Conservation (phyloP, 2,329 filamentous ascomycete species). For the Plectosphaerella sp. region DNA sequence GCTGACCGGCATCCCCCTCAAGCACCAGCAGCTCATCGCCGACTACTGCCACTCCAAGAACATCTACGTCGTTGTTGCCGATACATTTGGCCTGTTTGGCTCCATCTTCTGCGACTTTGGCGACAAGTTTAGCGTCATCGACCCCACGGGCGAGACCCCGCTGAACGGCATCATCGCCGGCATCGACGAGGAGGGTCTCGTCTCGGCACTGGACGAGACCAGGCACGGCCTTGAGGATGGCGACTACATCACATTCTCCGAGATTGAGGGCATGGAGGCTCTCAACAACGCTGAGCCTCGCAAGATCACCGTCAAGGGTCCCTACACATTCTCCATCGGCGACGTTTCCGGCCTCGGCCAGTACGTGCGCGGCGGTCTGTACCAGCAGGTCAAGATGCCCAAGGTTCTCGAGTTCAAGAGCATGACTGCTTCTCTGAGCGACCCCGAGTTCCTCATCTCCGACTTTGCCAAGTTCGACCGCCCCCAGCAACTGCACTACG, state of each 20-base stretch:
- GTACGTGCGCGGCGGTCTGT: constrained; percentile 86
- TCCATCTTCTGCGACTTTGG: constrained; percentile 97
- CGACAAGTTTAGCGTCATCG: constrained; percentile 84
- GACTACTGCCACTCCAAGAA: constrained; percentile 94
- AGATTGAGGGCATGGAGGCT: constrained; percentile 86
- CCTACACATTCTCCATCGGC: constrained; percentile 96
- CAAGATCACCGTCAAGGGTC: constrained; percentile 90
- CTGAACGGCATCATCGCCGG: constrained; percentile 83
- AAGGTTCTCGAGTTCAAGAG: constrained; percentile 87
- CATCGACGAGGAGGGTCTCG: constrained; percentile 84
- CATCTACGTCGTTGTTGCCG: constrained; percentile 83
- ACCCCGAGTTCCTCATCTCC: constrained; percentile 84
- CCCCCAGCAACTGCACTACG: constrained; percentile 85
- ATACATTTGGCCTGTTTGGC: constrained; percentile 92
- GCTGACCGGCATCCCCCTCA: constrained; percentile 76
- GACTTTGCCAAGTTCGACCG: constrained; percentile 98
- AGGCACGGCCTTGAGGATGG: constrained; percentile 94
- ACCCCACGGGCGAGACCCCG: constrained; percentile 85
- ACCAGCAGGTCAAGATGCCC: constrained; percentile 97
- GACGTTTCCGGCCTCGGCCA: constrained; percentile 83
- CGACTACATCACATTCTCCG: constrained; percentile 91
- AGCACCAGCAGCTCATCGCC: constrained; percentile 76
- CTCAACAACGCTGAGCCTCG: constrained; percentile 80
- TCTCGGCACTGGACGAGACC: constrained; percentile 91
- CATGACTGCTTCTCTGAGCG: constrained; percentile 71